Conservation (phyloP, 352 stramenopile species). For the Phytophthora sp. region DNA sequence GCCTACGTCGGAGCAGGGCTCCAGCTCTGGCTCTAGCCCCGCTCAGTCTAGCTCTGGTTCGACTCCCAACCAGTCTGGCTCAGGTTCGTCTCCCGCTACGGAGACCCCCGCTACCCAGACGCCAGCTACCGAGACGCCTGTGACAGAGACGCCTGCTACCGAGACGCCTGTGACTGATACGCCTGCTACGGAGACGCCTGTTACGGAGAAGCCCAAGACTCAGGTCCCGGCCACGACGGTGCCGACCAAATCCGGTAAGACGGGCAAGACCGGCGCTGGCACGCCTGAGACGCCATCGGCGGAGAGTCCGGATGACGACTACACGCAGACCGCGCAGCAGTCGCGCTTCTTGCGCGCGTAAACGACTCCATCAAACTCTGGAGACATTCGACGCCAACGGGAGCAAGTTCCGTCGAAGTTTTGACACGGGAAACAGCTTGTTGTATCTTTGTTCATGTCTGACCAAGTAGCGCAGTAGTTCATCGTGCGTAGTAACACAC, state of each 20-base stretch:
- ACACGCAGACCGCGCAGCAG: slow-evolving; percentile 32
- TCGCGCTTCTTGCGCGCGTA: slow-evolving; percentile 36
- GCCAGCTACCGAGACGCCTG: too few species aligned
- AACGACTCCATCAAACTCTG: slow-evolving; percentile 12
- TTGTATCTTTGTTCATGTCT: slow-evolving; percentile 42
- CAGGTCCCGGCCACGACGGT: slow-evolving; percentile 19
- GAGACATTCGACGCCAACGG: slow-evolving; percentile 37
- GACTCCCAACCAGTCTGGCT: slow-evolving; percentile 16
- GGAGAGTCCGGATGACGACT: slow-evolving; percentile 28
- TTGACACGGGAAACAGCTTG: slow-evolving; percentile 34
- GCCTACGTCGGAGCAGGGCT: slow-evolving; percentile 5
- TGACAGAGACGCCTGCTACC: slow-evolving; percentile 21
- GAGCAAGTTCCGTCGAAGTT: slow-evolving; percentile 38
- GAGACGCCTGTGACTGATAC: slow-evolving; percentile 9
- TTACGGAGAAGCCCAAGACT: slow-evolving; percentile 10
- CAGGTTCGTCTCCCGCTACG: slow-evolving; percentile 16
- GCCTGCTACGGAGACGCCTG: slow-evolving; percentile 6
- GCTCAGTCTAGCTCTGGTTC: slow-evolving; percentile 20
- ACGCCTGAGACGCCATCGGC: slow-evolving; percentile 12
- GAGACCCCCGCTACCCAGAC: slow-evolving; percentile 14
- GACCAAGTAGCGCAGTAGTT: slow-evolving; percentile 10
- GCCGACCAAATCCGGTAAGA: slow-evolving; percentile 28
- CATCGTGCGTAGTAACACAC: slow-evolving; percentile 21
- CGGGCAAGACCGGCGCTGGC: slow-evolving; percentile 26
- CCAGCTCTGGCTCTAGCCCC: slow-evolving; percentile 11